These are phyloP conservation scores for Amanita brunnescens DNA, from an alignment of 768 basidiomycete genomes.

Conservation along the genomic window DNA sequence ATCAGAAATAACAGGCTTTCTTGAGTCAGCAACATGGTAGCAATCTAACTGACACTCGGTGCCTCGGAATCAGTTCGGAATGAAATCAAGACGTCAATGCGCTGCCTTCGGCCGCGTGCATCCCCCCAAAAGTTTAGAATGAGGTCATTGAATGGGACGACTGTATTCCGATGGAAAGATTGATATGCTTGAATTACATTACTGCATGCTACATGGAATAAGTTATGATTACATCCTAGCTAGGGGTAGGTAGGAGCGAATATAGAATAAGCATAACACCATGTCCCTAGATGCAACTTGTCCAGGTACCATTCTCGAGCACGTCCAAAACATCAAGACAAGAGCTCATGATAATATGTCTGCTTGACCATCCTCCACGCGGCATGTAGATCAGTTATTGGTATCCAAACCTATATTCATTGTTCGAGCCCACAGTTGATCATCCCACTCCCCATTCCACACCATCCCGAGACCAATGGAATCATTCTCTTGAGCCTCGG, in stretches of 20 bases:
- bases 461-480: slow-evolving; percentile 6
- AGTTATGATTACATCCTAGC: background rate
- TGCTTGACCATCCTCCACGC: background rate
- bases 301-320: no score
- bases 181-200: background rate
- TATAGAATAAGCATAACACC: background rate
- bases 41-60: background rate
- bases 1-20: background rate
- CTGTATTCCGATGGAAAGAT: background rate
- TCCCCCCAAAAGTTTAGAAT: no score
- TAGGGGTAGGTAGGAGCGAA: background rate
- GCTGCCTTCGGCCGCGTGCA: no score
- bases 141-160: background rate
- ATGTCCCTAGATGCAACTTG: background rate
- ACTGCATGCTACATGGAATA: background rate
- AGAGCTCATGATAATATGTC: no score
- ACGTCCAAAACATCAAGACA: no score
- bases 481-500: slow-evolving; percentile 2
- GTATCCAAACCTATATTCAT: background rate
- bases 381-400: background rate
- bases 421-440: slow-evolving; percentile 3
- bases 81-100: no score
- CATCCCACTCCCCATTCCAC: slow-evolving; percentile 14
- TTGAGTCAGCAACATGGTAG: background rate
- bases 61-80: background rate